Percentiles rank a stretch among this genome's conserved stretches.
phyloP scores from a whole-genome alignment of 306 rosid species.

The Malus asiatica region DNA sequence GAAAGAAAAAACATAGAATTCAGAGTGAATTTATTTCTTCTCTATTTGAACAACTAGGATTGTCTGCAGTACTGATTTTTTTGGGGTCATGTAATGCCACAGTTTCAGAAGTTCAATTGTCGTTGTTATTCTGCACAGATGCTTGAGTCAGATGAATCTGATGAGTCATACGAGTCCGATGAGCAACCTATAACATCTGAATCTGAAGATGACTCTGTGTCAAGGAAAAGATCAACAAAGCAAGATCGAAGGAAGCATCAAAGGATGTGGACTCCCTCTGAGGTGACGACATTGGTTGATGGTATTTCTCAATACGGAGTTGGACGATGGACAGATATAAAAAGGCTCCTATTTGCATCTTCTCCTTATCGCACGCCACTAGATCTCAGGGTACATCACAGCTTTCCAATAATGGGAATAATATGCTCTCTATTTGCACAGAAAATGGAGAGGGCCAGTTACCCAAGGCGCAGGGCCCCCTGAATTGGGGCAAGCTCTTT shows the following conservation, averaged over 20 bases:
- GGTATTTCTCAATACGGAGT: constrained; percentile 92
- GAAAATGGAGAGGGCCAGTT: neutral
- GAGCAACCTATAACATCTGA: constrained; percentile 26
- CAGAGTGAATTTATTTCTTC: neutral
- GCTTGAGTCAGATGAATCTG: neutral
- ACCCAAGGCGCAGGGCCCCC: neutral
- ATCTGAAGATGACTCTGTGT: constrained; percentile 40
- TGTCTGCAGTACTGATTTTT: neutral
- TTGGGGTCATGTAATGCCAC: neutral
- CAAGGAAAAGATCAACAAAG: constrained; percentile 37
- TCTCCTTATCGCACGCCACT: constrained; percentile 83
- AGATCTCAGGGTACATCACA: constrained; percentile 72
- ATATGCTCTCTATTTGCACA: neutral
- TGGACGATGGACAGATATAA: constrained; percentile 88
- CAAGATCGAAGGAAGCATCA: constrained; percentile 87
- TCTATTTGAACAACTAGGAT: neutral
- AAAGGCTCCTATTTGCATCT: constrained; percentile 58
- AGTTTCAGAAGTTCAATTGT: constrained; percentile 2
- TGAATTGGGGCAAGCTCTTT: neutral
- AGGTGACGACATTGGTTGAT: constrained; percentile 74
- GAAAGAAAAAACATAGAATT: neutral
- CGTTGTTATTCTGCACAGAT: constrained; percentile 23
- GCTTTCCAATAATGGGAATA: neutral
- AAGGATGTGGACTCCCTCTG: constrained; percentile 79
- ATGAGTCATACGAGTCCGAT: constrained; percentile 28